Percentiles rank a stretch among this genome's conserved stretches.
Conservation (phyloP, 2,329 filamentous ascomycete genomes). For the Verticillium nubilum region DNA sequence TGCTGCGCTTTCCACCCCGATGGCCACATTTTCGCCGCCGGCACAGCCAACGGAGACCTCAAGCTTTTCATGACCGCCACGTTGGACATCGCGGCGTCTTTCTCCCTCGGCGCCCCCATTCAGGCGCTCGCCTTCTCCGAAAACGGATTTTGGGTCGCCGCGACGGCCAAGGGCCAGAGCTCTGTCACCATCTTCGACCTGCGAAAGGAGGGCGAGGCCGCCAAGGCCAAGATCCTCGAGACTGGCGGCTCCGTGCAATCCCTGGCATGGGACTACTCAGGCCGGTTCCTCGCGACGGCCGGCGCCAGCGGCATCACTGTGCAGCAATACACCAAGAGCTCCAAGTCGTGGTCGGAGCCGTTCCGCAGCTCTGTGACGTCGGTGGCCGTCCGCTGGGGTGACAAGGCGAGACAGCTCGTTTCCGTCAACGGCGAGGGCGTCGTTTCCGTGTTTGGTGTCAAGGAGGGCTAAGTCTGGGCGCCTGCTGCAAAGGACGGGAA, state of each 20-base stretch:
- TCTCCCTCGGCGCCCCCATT: slow-evolving; percentile 63
- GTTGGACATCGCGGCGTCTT: slow-evolving; percentile 70
- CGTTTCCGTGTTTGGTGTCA: slow-evolving; percentile 61
- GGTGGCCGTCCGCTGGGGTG: slow-evolving; percentile 72
- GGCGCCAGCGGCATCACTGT: slow-evolving; percentile 79
- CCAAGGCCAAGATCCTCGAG: slow-evolving; percentile 78
- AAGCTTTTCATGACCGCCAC: slow-evolving; percentile 85
- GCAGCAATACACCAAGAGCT: slow-evolving; percentile 81
- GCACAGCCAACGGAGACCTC: slow-evolving; percentile 73
- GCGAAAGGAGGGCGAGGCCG: slow-evolving; percentile 80
- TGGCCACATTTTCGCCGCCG: slow-evolving; percentile 86
- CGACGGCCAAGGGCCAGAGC: slow-evolving; percentile 70
- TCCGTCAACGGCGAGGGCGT: slow-evolving; percentile 70
- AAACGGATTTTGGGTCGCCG: slow-evolving; percentile 94
- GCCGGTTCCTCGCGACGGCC: slow-evolving; percentile 81
- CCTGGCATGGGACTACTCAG: slow-evolving; percentile 89
- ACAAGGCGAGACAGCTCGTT: slow-evolving; percentile 67
- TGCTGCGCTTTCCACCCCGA: slow-evolving; percentile 89
- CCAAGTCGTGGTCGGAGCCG: slow-evolving; percentile 85
- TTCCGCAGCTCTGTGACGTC: slow-evolving; percentile 71
- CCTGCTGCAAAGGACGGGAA: not conserved
- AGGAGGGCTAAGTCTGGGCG: slow-evolving; percentile 30
- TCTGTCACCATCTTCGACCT: slow-evolving; percentile 86
- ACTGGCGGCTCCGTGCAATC: slow-evolving; percentile 72
- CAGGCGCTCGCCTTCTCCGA: slow-evolving; percentile 83